These are phyloP conservation scores for Fusarium scirpi DNA, from an alignment of 2,329 filamentous ascomycete genomes.

Conservation along the genomic window DNA sequence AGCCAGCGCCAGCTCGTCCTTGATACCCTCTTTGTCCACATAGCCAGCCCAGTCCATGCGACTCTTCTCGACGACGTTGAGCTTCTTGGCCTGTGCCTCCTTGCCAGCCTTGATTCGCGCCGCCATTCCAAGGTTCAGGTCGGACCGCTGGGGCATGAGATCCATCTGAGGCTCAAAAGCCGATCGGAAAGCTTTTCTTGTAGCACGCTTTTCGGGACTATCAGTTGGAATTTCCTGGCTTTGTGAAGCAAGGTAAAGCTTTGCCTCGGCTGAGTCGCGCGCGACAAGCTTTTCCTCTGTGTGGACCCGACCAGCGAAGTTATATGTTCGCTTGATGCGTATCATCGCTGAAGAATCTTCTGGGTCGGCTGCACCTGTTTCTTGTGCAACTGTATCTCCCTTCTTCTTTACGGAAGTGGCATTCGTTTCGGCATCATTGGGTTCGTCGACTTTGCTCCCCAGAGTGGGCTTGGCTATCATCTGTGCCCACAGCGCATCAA, in stretches of 20 bases:
- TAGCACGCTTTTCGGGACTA: conserved; percentile 56
- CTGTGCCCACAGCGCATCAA: conserved; percentile 76
- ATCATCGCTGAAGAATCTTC: conserved; percentile 60
- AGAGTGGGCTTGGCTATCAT: conserved; percentile 64
- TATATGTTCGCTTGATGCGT: conserved; percentile 77
- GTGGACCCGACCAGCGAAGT: conserved; percentile 79
- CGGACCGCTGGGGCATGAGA: conserved; percentile 59
- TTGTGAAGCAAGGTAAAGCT: conserved; percentile 69
- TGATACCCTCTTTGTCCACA: conserved; percentile 77
- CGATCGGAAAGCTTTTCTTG: conserved; percentile 70
- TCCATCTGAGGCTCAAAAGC: conserved; percentile 70
- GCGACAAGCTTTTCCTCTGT: conserved; percentile 78
- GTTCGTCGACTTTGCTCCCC: conserved; percentile 8
- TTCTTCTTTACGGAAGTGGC: conserved; percentile 8
- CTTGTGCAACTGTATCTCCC: conserved; percentile 23
- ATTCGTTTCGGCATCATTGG: conserved; percentile 13
- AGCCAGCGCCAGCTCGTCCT: conserved; percentile 74
- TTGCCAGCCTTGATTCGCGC: conserved; percentile 62
- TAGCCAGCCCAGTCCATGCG: conserved; percentile 80
- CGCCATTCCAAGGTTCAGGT: conserved; percentile 69
- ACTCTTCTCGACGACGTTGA: conserved; percentile 79
- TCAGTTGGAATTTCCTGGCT: conserved; percentile 47
- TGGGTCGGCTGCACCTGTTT: not conserved
- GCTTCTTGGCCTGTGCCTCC: conserved; percentile 68
- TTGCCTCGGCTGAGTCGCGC: conserved; percentile 73